Conservation (phyloP, 306 rosid species). For the Dryas alaskensis region DNA sequence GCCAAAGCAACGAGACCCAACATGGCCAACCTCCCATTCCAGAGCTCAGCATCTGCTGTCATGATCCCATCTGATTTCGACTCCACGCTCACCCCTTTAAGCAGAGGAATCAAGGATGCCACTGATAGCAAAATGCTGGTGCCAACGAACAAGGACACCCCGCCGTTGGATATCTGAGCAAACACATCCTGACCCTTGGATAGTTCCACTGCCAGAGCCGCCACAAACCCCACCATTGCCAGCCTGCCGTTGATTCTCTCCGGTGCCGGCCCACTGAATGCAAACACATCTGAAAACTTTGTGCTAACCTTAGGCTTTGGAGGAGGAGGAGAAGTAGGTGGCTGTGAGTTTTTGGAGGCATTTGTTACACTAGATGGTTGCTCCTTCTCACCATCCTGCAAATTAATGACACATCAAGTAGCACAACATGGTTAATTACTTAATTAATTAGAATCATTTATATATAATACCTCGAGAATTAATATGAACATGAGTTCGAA, state of each 20-base stretch:
- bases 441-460: too few relatives aligned
- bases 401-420: background rate
- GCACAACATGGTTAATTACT: too few relatives aligned
- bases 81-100: conserved; percentile 58
- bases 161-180: conserved; percentile 52
- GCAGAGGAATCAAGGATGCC: conserved; percentile 62
- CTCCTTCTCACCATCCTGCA: conserved; percentile 13
- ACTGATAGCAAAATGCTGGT: conserved; percentile 40
- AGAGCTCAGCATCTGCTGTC: conserved; percentile 59
- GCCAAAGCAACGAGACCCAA: conserved; percentile 64
- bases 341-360: background rate
- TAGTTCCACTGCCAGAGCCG: conserved; percentile 55
- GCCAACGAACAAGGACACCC: conserved; percentile 53
- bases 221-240: conserved; percentile 64
- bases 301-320: conserved; percentile 36
- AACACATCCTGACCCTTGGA: conserved; percentile 50
- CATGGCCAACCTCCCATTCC: conserved; percentile 80
- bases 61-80: conserved; percentile 49
- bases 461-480: too few relatives aligned
- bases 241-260: conserved; percentile 69
- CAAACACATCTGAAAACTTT: conserved; percentile 44
- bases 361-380: background rate
- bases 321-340: conserved; percentile 14
- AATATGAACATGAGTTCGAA: too few relatives aligned
- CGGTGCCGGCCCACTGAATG: conserved; percentile 63